Percentiles rank a stretch among this genome's conserved stretches.
Evolutionary conservation across 768 basidiomycete species (phyloP).

Genomic region (Termitomyces sp.): DNA sequence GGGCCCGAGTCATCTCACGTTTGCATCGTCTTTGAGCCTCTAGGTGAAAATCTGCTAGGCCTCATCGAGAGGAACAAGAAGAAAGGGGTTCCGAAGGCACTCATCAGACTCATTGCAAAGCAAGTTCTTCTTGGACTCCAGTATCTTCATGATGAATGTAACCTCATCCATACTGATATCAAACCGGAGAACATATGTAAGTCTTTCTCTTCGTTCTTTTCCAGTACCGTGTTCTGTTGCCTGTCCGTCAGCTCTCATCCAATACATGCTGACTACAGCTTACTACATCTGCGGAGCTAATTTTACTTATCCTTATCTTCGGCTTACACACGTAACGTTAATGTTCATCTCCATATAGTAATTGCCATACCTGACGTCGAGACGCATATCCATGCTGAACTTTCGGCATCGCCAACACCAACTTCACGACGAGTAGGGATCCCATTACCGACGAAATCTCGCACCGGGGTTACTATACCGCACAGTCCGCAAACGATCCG

Average conservation of each 20-base stretch:
- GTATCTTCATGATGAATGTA: slow-evolving; percentile 90
- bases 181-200: slow-evolving; percentile 95
- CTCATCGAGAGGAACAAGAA: slow-evolving; percentile 75
- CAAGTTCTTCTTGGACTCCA: slow-evolving; percentile 86
- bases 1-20: slow-evolving; percentile 73
- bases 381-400: slow-evolving; percentile 63
- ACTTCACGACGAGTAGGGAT: slow-evolving; percentile 80
- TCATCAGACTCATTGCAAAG: slow-evolving; percentile 82
- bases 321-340: slow-evolving; percentile 13
- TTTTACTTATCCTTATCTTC: slow-evolving; percentile 25
- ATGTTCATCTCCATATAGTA: slow-evolving; percentile 45
- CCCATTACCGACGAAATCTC: slow-evolving; percentile 62
- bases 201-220: slow-evolving; percentile 21
- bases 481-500: slow-evolving; percentile 44
- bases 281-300: slow-evolving; percentile 15
- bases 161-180: slow-evolving; percentile 89
- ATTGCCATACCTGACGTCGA: slow-evolving; percentile 82
- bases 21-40: slow-evolving; percentile 88
- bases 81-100: slow-evolving; percentile 74
- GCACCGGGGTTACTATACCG: slow-evolving; percentile 57
- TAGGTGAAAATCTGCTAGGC: slow-evolving; percentile 73
- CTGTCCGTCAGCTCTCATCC: slow-evolving; percentile 10
- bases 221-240: slow-evolving; percentile 3
- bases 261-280: slow-evolving; percentile 13
- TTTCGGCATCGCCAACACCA: slow-evolving; percentile 62